These are phyloP conservation scores for Toxoplasma gondii DNA, from an alignment of 169 alveolate genomes.

Conservation along the genomic window DNA sequence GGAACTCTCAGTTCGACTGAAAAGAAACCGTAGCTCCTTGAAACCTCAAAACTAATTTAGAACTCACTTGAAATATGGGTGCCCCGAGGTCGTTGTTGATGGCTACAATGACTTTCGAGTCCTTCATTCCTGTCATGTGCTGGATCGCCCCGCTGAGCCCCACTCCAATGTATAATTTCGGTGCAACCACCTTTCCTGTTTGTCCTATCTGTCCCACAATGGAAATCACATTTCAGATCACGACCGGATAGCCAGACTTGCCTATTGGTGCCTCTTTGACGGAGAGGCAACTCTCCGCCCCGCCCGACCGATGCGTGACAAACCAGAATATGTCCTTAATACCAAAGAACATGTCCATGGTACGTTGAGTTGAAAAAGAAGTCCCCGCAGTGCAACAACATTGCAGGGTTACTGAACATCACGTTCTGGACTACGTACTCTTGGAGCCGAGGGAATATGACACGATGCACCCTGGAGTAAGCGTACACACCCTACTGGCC, in stretches of 20 bases:
- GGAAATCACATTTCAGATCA: not conserved
- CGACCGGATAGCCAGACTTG: not conserved
- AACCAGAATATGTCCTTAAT: no score
- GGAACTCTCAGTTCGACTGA: no score
- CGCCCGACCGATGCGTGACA: no score
- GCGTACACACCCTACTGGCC: no score
- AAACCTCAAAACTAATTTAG: not conserved
- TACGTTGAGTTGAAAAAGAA: no score
- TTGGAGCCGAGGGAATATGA: no score
- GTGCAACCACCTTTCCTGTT: conserved; percentile 93
- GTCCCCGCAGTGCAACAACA: no score
- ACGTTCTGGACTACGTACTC: no score
- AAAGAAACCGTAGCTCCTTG: not conserved
- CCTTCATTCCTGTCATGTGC: conserved; percentile 88
- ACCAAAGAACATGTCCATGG: no score
- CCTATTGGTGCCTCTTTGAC: not conserved
- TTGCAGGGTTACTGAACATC: no score
- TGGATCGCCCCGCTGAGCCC: conserved; percentile 92
- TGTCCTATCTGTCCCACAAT: conserved; percentile 82
- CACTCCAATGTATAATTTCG: conserved; percentile 87
- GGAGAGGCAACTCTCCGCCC: not conserved
- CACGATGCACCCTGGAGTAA: no score
- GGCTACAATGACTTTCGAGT: conserved; percentile 89
- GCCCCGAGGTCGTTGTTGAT: conserved; percentile 89
- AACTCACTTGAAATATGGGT: conserved; percentile 78